Base-by-base conservation (phyloP, 768 basidiomycete species). In the Phylloporus sp. region DNA sequence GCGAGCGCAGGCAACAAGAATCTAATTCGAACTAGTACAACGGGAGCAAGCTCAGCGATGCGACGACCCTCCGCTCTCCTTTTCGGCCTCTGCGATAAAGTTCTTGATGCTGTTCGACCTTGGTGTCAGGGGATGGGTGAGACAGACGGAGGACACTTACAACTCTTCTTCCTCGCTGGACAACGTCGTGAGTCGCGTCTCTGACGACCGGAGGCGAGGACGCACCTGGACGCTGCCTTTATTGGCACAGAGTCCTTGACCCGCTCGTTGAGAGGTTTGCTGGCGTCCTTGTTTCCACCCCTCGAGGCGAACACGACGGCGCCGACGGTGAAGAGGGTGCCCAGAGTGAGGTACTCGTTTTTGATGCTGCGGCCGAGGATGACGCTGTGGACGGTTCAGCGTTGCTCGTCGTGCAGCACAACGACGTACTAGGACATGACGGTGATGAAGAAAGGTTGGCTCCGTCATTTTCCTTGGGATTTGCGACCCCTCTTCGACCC, bases 41-140 rank as follows among this genome's bases (percentile, higher is more conserved):
- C 42, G 23, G 27, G 36, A 52, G 29, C 45, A 33, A 17, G 42
- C 43, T 66, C 46, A 66, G 44, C 56, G 59, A 59, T 66, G 62
- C 43, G 60, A 66, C 14, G 60, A 62, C 37, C 57, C 65, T 60
- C 78, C 76, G 54, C 79, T 69, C 63, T 80, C 84, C 69, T 86
- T 88, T 75, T 90, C 89, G 38, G 89, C 88, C 62, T 89, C 87
- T 46, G 78, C 80, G 50, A 90, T 78, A 63, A 87, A 91, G 40
- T 82, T 81, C 64, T 77, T 73, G 70, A 91, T 88, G 64, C 89
- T 91, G 71, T 74, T 60, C 55, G 71, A 68, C 75, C 77, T 78
- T 62, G 66, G 49, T 67, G 70, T 78, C 57, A 60, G 62, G 61
- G 45, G 45, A 48, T 64, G 58, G 57, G 56, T 56, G 57, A 45